Base-by-base conservation (phyloP, 2,329 filamentous ascomycete genomes). In the Pseudogymnoascus sp. region DNA sequence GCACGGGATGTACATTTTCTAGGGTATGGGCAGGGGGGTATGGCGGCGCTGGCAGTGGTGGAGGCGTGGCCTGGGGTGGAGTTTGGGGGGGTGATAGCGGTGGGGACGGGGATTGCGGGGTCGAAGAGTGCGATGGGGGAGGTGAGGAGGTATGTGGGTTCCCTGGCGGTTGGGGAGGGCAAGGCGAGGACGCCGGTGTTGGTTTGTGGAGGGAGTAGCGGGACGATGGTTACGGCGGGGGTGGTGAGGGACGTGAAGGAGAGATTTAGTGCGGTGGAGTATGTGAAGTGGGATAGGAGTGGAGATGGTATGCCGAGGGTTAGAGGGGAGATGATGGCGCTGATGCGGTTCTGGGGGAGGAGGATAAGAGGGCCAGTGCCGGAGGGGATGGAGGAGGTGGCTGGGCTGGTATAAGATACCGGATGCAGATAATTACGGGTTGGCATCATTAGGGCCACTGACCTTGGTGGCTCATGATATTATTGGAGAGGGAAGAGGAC, bases 261-360 rank as follows among this genome's bases (percentile, higher is more conserved):
- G 44, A 82, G 84, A 62, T 95, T 93, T 74, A 77, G 80, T 67
- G 80, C 86, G 70, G 85, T 91, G 21, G 81, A 85, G 73, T 80
- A 87, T 67, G 86, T 86, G 63, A 83, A 83, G 70, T 95, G 90
- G 85, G 83, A 81, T 70, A 85, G 87, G 71, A 75, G 74, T 2
- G 89, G 88, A 5, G 91, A 96, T 74, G 83, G 82, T 1, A 96
- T 97, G 93, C 91, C 92, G n/a, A 79, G 80, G 53, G 88, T 82
- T 72, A 81, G 88, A 62, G 91, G 96, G 10, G 93, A 97, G 80
- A 93, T 96, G 82, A 72, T 93, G 70, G 92, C 93, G 0, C 83
- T 97, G 65, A 97, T 97, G 91, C 85, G 88, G 71, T 97, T 88
- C 70, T 83, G 92, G 70, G 87, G 88, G 0, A 82, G 88, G 60